Percentiles rank a stretch among this genome's conserved stretches.
These are phyloP conservation scores for Rhizopogon vesiculosus DNA, from an alignment of 768 basidiomycete species.

Conservation along the genomic window DNA sequence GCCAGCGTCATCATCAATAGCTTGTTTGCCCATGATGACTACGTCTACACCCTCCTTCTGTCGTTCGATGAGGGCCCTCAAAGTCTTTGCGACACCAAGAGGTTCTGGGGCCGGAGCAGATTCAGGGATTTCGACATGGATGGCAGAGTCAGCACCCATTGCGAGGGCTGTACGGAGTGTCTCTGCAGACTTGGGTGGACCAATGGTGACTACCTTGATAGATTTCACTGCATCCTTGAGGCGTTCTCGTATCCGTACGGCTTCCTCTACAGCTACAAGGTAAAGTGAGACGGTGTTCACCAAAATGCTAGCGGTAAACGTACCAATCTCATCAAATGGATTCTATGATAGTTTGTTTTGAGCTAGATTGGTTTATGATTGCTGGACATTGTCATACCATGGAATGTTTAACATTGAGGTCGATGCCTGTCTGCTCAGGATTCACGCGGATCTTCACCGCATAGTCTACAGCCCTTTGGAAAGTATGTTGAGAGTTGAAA, in stretches of 20 bases:
- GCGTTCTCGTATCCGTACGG: conserved; percentile 87
- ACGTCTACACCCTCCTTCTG: conserved; percentile 66
- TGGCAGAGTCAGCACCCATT: conserved; percentile 92
- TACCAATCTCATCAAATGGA: conserved; percentile 98
- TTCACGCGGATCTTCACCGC: conserved; percentile 98
- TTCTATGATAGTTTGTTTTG: conserved; percentile 50
- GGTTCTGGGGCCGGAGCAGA: conserved; percentile 76
- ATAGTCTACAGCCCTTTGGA: conserved; percentile 86
- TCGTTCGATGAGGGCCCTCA: conserved; percentile 69
- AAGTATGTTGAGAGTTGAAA: neutral
- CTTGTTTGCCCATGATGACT: conserved; percentile 96
- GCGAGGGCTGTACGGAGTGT: conserved; percentile 94
- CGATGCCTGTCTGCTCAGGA: conserved; percentile 90
- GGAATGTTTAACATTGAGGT: conserved; percentile 97
- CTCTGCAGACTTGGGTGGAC: conserved; percentile 84
- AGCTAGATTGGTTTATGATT: neutral
- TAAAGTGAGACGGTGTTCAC: neutral
- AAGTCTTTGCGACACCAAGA: conserved; percentile 82
- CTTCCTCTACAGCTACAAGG: conserved; percentile 87
- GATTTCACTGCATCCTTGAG: conserved; percentile 73
- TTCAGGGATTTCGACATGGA: conserved; percentile 87
- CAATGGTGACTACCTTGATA: conserved; percentile 93
- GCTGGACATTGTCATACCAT: conserved; percentile 59
- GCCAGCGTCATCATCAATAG: conserved; percentile 95
- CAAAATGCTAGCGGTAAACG: neutral